These are phyloP conservation scores for Xylariaceae sp. DNA, from an alignment of 2,329 filamentous ascomycete species.

Conservation along the genomic window DNA sequence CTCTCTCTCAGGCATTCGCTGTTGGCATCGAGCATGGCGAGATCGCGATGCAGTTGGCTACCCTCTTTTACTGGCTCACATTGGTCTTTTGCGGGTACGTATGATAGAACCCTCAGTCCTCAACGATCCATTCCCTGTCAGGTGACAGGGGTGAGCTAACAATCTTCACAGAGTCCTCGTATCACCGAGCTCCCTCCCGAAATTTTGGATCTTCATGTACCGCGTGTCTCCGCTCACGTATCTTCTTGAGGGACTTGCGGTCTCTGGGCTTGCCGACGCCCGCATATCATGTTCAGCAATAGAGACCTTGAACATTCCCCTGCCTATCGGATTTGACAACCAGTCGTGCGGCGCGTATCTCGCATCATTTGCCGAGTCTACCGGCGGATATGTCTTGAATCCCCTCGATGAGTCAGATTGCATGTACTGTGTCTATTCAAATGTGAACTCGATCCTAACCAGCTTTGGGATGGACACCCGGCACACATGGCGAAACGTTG, in stretches of 20 bases:
- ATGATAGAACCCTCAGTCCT: not conserved
- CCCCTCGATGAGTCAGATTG: not conserved
- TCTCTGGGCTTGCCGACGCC: not conserved
- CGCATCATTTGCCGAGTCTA: not conserved
- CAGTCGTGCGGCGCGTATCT: not conserved
- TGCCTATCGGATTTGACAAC: not conserved
- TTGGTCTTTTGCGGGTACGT: conserved; percentile 18
- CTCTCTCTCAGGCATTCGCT: conserved; percentile 9
- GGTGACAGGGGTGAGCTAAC: not conserved
- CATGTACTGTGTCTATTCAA: not conserved
- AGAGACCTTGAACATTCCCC: not conserved
- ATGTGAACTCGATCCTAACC: not conserved
- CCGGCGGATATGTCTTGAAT: not conserved
- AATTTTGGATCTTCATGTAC: conserved; percentile 20
- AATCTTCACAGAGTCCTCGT: conserved; percentile 9
- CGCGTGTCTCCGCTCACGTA: conserved; percentile 16
- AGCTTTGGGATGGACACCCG: not conserved
- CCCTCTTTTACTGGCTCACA: conserved; percentile 5
- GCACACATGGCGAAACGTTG: not conserved
- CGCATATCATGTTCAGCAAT: not conserved
- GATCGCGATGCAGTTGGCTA: conserved; percentile 7
- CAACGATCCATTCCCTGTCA: not conserved
- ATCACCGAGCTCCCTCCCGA: conserved; percentile 2
- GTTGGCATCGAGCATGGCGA: conserved; percentile 2
- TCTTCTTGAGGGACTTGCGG: not conserved